These are phyloP conservation scores for Phytophthora chlamydospora DNA, from an alignment of 352 stramenopile genomes.

Conservation along the genomic window DNA sequence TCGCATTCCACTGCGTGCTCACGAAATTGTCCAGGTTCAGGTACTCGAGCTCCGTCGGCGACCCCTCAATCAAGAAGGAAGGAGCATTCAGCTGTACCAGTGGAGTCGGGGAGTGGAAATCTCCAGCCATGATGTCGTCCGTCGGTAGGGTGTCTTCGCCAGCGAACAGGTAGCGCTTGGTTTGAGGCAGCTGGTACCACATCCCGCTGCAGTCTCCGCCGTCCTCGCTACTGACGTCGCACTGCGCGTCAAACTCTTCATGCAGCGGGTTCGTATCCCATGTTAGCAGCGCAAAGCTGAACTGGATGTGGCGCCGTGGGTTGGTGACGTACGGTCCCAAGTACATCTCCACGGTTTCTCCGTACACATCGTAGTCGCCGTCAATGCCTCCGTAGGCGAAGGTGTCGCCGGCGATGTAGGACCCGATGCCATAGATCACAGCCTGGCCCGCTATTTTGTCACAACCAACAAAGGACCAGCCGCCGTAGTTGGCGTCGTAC, in stretches of 20 bases:
- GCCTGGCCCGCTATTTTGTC: constrained; percentile 27
- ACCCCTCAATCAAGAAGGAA: constrained; percentile 21
- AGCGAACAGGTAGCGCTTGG: constrained; percentile 49
- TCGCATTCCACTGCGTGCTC: constrained; percentile 24
- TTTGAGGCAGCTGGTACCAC: constrained; percentile 50
- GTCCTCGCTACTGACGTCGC: constrained; percentile 28
- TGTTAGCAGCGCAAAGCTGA: constrained; percentile 49
- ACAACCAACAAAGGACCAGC: constrained; percentile 45
- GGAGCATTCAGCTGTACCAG: constrained; percentile 52
- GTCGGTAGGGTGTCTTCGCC: constrained; percentile 39
- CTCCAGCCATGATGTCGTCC: constrained; percentile 23
- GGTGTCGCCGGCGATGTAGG: constrained; percentile 50
- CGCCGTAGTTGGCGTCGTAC: constrained; percentile 51
- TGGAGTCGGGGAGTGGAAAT: constrained; percentile 47
- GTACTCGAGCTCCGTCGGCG: constrained; percentile 35
- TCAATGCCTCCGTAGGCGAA: constrained; percentile 29
- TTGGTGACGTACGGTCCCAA: constrained; percentile 40
- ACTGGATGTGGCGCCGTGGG: constrained; percentile 43
- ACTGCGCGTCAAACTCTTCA: constrained; percentile 41
- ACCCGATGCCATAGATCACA: constrained; percentile 50
- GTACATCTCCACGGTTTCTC: constrained; percentile 16
- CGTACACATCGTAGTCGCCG: constrained; percentile 19
- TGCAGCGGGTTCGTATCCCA: constrained; percentile 43
- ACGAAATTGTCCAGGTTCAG: constrained; percentile 37
- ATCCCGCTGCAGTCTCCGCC: constrained; percentile 39